Conservation (phyloP, 2,329 filamentous ascomycete species). For the Cladosporium sp. region DNA sequence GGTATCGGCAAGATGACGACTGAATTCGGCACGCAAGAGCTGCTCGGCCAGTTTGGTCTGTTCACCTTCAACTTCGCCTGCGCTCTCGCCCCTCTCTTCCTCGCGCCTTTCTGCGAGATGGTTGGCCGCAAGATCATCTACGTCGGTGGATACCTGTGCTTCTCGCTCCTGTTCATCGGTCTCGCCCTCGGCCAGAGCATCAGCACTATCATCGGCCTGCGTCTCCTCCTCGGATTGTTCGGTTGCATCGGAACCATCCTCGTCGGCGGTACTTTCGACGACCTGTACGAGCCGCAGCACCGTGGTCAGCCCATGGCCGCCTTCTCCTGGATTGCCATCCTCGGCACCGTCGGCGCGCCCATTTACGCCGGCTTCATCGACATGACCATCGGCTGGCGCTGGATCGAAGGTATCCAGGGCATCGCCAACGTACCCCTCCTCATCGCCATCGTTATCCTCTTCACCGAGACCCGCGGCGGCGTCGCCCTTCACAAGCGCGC, state of each 20-base stretch:
- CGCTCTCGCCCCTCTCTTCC: constrained; percentile 42
- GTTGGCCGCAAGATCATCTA: constrained; percentile 44
- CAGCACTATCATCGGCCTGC: constrained; percentile 43
- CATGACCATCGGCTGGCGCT: constrained; percentile 47
- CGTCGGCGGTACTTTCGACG: constrained; percentile 45
- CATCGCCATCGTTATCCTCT: constrained; percentile 39
- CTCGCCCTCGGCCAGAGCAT: constrained; percentile 45
- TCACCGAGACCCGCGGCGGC: constrained; percentile 23
- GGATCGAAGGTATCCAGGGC: constrained; percentile 50
- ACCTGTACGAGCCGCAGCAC: constrained; percentile 43
- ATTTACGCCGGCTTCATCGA: constrained; percentile 52
- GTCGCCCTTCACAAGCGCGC: constrained; percentile 46
- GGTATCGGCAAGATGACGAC: constrained; percentile 42
- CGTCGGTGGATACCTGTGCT: constrained; percentile 41
- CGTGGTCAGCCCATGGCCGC: constrained; percentile 43
- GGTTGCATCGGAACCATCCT: constrained; percentile 47
- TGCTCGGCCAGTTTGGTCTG: constrained; percentile 44
- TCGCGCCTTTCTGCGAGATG: constrained; percentile 46
- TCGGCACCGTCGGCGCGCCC: constrained; percentile 48
- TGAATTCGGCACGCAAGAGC: constrained; percentile 38
- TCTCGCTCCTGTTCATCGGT: constrained; percentile 44
- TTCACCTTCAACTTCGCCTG: constrained; percentile 47
- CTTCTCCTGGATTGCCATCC: constrained; percentile 45
- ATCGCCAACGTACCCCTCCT: constrained; percentile 46
- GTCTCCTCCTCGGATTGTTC: constrained; percentile 44